phyloP scores from a whole-genome alignment of 257 asterid species.

The Lycium ferocissimum region DNA sequence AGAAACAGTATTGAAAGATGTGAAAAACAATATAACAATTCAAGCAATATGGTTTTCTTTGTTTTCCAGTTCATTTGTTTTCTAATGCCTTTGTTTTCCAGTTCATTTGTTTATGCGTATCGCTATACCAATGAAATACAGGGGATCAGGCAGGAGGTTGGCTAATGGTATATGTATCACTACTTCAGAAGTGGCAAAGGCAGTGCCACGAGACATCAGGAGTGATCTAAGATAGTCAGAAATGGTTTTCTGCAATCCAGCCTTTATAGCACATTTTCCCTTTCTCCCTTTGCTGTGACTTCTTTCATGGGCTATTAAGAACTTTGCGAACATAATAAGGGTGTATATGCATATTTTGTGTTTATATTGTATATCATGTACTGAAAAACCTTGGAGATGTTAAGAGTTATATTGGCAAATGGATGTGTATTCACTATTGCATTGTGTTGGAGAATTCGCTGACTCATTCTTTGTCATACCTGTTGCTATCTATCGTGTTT shows the following conservation, averaged over 20 bases:
- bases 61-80: not conserved
- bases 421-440: not conserved
- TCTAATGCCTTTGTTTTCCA: not conserved
- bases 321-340: not conserved
- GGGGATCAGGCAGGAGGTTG: not conserved
- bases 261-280: not conserved
- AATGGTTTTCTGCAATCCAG: not conserved
- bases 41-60: slow-evolving; percentile 11
- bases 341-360: not conserved
- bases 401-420: not conserved
- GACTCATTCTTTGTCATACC: not conserved
- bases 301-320: not conserved
- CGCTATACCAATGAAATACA: not conserved
- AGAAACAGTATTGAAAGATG: not conserved
- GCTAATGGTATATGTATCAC: not conserved
- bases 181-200: not conserved
- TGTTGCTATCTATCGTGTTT: not conserved
- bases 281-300: not conserved
- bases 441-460: not conserved
- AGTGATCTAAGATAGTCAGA: not conserved
- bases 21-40: not conserved
- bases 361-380: not conserved
- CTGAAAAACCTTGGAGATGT: slow-evolving; percentile 17
- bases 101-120: not conserved
- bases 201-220: not conserved